phyloP scores from a whole-genome alignment of 2,329 filamentous ascomycete species.

The Fusarium sp. region DNA sequence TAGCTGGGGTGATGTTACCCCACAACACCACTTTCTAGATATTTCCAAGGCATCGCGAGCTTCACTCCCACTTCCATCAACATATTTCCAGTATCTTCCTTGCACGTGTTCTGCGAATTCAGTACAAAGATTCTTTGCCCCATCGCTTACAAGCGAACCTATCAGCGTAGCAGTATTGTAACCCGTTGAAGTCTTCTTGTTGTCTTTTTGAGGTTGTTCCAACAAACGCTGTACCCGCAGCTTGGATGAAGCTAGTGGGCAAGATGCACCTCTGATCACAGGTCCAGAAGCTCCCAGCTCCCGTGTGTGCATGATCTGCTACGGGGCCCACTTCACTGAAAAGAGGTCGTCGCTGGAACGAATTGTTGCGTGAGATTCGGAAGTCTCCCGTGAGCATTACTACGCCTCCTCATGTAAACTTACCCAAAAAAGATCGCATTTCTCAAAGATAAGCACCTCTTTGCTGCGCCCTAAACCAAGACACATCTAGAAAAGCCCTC shows the following conservation, averaged over 20 bases:
- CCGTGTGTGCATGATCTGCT: slow-evolving; percentile 43
- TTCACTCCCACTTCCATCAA: slow-evolving; percentile 26
- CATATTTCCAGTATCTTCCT: neutral
- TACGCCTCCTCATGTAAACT: slow-evolving; percentile 31
- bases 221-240: slow-evolving; percentile 29
- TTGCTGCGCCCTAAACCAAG: slow-evolving; percentile 2
- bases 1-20: slow-evolving; percentile 35
- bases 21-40: slow-evolving; percentile 47
- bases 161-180: slow-evolving; percentile 17
- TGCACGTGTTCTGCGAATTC: slow-evolving; percentile 10
- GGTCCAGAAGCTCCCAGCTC: slow-evolving; percentile 29
- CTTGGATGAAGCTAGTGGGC: slow-evolving; percentile 11
- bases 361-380: slow-evolving; percentile 29
- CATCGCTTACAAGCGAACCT: slow-evolving; percentile 45
- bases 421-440: neutral
- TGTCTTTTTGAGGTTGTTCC: slow-evolving; percentile 30
- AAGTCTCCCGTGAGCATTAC: slow-evolving; percentile 31
- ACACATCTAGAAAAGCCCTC: neutral
- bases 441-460: slow-evolving; percentile 31
- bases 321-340: slow-evolving; percentile 9
- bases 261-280: slow-evolving; percentile 25
- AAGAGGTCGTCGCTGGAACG: neutral
- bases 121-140: slow-evolving; percentile 14
- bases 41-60: slow-evolving; percentile 46
- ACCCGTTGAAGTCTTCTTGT: neutral